A percentile compares a stretch with the other conserved stretches of the same genome.
Evolutionary conservation across 176 grass and related monocot species (phyloP).

Genomic region (Eleusine indica): DNA sequence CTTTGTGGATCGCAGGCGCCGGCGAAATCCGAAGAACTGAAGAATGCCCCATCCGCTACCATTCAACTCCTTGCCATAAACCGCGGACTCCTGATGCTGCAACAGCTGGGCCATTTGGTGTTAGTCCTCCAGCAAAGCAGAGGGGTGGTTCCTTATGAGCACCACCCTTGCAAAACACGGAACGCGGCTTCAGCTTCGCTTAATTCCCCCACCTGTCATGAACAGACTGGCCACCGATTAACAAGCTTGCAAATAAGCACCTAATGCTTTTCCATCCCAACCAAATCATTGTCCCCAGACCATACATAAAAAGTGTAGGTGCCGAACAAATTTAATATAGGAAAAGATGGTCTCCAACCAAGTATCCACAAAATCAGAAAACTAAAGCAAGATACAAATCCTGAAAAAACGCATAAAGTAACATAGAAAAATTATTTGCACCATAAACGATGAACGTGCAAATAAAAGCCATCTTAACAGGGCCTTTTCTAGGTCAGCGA

Average conservation of each 20-base stretch:
- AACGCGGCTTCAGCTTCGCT: conserved; percentile 24
- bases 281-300: conserved; percentile 24
- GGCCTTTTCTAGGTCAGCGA: conserved; percentile 2
- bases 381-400: conserved; percentile 19
- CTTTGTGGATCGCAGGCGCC: conserved; percentile 42
- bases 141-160: conserved; percentile 26
- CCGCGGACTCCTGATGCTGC: conserved; percentile 57
- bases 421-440: conserved; percentile 4
- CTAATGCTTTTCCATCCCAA: conserved; percentile 32
- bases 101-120: conserved; percentile 57
- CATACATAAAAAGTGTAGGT: conserved; percentile 24
- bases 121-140: conserved; percentile 33
- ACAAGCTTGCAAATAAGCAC: conserved; percentile 19
- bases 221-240: conserved; percentile 49
- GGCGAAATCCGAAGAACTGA: conserved; percentile 76
- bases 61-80: conserved; percentile 62
- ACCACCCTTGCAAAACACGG: conserved; percentile 31
- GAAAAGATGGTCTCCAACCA: conserved; percentile 34
- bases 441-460: conserved; percentile 15
- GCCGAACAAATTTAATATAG: conserved; percentile 31
- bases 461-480: conserved; percentile 26
- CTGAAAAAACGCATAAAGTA: conserved; percentile 37
- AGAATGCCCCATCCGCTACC: conserved; percentile 64
- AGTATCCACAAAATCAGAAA: conserved; percentile 35
- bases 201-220: conserved; percentile 35